Percentiles rank a stretch among this genome's conserved stretches.
Conservation (phyloP, 768 basidiomycete genomes). For the Podaxis sp. region DNA sequence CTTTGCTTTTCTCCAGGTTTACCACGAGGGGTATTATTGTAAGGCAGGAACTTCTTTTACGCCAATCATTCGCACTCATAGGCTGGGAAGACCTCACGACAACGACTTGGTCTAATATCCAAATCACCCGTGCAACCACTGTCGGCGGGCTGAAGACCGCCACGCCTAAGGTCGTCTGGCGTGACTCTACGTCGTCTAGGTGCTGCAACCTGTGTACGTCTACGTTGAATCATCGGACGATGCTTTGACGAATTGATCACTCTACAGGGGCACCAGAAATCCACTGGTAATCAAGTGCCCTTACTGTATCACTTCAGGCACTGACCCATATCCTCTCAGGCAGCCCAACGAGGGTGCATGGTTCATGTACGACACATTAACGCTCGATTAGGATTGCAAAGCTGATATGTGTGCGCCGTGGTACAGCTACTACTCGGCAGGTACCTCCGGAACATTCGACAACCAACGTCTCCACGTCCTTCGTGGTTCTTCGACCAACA, state of each 20-base stretch:
- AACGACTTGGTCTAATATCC: conserved; percentile 21
- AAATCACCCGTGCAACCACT: conserved; percentile 21
- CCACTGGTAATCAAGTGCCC: conserved; percentile 22
- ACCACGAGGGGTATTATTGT: conserved; percentile 22
- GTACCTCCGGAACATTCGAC: conserved; percentile 30
- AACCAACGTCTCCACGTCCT: conserved; percentile 34
- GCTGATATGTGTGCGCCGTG: background rate
- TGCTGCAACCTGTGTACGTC: conserved; percentile 18
- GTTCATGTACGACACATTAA: conserved; percentile 18
- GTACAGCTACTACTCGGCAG: conserved; percentile 31
- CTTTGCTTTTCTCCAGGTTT: conserved; percentile 9
- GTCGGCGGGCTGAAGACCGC: conserved; percentile 19
- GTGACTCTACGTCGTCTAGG: conserved; percentile 17
- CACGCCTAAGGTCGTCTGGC: conserved; percentile 15
- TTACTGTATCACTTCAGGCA: background rate
- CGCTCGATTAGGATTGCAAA: background rate
- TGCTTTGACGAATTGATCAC: background rate
- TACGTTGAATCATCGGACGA: background rate
- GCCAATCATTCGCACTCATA: background rate
- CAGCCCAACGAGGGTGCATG: conserved; percentile 27
- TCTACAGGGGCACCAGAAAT: conserved; percentile 33
- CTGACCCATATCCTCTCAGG: conserved; percentile 1
- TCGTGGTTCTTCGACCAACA: conserved; percentile 29
- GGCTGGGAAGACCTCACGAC: conserved; percentile 16
- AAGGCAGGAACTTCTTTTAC: background rate